Evolutionary conservation across 2,329 filamentous ascomycete genomes (phyloP), one percentile per base, ranked within the genome.

Genomic region (Trichoderma atroviride): DNA sequence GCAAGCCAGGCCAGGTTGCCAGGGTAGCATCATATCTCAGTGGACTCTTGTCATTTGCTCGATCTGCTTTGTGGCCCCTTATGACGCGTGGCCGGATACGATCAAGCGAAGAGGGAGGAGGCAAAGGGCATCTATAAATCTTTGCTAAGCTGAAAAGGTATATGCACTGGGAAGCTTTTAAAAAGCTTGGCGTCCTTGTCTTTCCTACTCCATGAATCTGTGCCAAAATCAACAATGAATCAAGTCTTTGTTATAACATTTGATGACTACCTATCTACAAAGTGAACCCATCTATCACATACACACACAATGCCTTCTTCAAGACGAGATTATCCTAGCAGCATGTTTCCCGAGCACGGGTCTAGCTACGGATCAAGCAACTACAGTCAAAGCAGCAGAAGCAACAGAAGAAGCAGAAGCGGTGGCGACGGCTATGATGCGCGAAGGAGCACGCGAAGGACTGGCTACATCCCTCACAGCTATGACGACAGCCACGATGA

Each of bases 231-330:
- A 61, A 22, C 24, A 27, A 63, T 37, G 31, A 55, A 55, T 10
- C n/a, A 19, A 22, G n/a, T 5, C 24, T 3, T 11, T 43, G 13
- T 52, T 2, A 22, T 43, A 56, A 33, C 33, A 9, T 22, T 43
- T 19, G 3, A 27, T 33, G 13, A 19, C 40, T 14, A 43, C 27
- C 29, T 24, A 43, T 35, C 29, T 24, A 57, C 43, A 40, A 24
- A 31, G 19, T 13, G 2, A 11, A 11, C 13, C 3, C 10, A 13
- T 50, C 19, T 13, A 24, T 50, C 19, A 22, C 7, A 11, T 24
- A 19, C 59, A 52, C 29, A 13, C 22, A 19, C 9, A 31, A 66
- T 66, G 63, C 27, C 63, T 22, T 33, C 53, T 33, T 66, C 63
- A 66, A 58, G 14, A 58, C n/a, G 29, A 35, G 37, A 50, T 35